Conservation (phyloP, 345 rosid genomes). For the Lumnitzera littorea region DNA sequence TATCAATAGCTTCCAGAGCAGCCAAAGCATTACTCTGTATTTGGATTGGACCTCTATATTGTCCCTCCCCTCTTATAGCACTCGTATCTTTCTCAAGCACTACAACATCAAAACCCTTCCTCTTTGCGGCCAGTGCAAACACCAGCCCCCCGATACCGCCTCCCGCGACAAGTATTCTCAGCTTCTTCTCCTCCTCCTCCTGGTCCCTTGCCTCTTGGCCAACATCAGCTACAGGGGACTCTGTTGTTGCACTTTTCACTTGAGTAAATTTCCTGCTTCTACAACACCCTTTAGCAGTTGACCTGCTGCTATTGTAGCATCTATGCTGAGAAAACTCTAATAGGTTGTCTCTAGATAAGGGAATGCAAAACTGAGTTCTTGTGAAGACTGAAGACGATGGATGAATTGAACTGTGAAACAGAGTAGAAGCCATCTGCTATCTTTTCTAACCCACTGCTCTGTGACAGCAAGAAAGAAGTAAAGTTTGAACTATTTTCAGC, state of each 20-base stretch:
- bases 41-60: conserved; percentile 95
- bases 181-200: conserved; percentile 28
- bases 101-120: conserved; percentile 73
- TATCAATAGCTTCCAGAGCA: conserved; percentile 90
- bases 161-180: conserved; percentile 73
- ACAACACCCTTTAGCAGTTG: neutral
- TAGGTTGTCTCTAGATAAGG: conserved; percentile 19
- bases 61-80: conserved; percentile 94
- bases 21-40: conserved; percentile 94
- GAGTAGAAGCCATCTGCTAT: conserved; percentile 48
- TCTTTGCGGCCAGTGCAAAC: conserved; percentile 83
- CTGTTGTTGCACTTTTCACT: conserved; percentile 11
- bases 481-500: no score
- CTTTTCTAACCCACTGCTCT: no score
- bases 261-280: conserved; percentile 17
- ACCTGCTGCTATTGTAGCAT: no score
- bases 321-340: conserved; percentile 33
- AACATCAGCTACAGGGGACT: neutral
- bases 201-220: neutral
- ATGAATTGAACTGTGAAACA: conserved; percentile 37
- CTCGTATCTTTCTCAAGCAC: conserved; percentile 91
- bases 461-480: no score
- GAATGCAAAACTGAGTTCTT: conserved; percentile 37
- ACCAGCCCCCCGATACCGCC: conserved; percentile 93
- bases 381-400: conserved; percentile 45